Evolutionary conservation across 768 basidiomycete genomes (phyloP), one percentile per base, ranked within the genome.

Genomic region (Leccinum fibrillosum): DNA sequence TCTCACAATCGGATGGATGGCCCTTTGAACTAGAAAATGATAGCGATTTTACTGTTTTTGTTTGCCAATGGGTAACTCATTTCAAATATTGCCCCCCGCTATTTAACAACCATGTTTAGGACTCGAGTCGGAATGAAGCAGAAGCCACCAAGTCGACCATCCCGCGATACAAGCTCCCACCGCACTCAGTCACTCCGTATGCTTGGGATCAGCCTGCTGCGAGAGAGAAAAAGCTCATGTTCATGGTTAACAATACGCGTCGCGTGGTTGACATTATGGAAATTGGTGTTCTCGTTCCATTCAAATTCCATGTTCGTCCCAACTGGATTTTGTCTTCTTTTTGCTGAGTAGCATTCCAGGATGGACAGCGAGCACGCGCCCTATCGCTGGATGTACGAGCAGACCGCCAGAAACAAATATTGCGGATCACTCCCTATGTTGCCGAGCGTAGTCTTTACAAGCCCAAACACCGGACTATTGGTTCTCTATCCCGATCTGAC

Each of bases 131-230:
- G 21, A 78, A 78, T 37, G 74, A 76, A 28, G 64, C 71, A 42
- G 70, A 64, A 32, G 59, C 72, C n/a, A 69, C 70, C 35, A 82
- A 82, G 66, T 66, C 80, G 23, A 62, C 50, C 42, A 55, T 62
- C 10, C 63, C 73, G 21, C 69, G 73, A 12, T 94, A 94, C 72
- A 77, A 74, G n/a, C 70, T 95, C 3, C 66, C 74, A 5, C 78
- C 85, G 10, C 83, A 80, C 39, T 75, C 82, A 3, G 78, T 75
- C 15, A 70, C 81, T 48, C 76, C 82, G 32, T 99, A 98, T 69
- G 90, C 94, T 5, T 99, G 96, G 96, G 97, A 99, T 68, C 85
- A 81, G 58, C 97, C 97, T 7, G 90, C 94, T 3, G 86, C 87
- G 1, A 77, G 78, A 49, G 86, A 89, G 64, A 98, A 96, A 75